A percentile compares a stretch with the other conserved stretches of the same genome.
Evolutionary conservation across 768 basidiomycete genomes (phyloP).

Genomic region (Ramaria sp.): DNA sequence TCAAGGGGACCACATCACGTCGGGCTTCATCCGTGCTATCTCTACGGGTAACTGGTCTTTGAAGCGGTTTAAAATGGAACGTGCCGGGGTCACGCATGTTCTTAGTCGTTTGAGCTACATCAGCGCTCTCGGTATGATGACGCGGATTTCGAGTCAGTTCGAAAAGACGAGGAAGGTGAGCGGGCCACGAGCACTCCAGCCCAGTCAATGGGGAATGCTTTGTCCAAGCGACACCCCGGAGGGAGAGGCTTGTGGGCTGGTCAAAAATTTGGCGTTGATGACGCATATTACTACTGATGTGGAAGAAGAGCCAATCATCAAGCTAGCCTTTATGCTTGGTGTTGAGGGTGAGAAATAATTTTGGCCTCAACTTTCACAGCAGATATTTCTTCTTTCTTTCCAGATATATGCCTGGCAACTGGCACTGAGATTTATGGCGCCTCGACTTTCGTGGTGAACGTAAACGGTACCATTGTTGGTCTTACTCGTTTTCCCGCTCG

Average conservation of each 20-base stretch:
- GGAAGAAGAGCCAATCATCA: conserved; percentile 87
- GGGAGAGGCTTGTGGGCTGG: conserved; percentile 97
- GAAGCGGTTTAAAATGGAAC: conserved; percentile 99
- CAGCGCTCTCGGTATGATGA: conserved; percentile 99
- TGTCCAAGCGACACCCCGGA: conserved; percentile 99
- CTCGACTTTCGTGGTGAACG: conserved; percentile 88
- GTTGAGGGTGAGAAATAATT: conserved; percentile 63
- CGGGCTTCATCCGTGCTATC: conserved; percentile 93
- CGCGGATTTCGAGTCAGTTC: conserved; percentile 95
- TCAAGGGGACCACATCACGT: conserved; percentile 91
- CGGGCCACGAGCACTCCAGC: conserved; percentile 92
- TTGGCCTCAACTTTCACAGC: not conserved
- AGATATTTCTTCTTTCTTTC: conserved; percentile 1
- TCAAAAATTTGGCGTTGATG: conserved; percentile 98
- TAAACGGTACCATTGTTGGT: conserved; percentile 94
- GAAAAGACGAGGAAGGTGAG: conserved; percentile 99
- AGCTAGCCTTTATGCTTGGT: conserved; percentile 88
- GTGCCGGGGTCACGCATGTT: conserved; percentile 97
- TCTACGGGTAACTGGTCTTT: conserved; percentile 99
- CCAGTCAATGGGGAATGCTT: conserved; percentile 97
- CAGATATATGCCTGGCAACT: conserved; percentile 85
- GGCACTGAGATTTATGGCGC: conserved; percentile 95
- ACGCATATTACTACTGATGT: conserved; percentile 99
- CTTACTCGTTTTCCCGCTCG: conserved; percentile 75
- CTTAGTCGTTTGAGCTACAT: conserved; percentile 93